Percentiles rank a stretch among this genome's conserved stretches.
phyloP scores from a whole-genome alignment of 768 basidiomycete genomes.

The Boletus rex-veris region DNA sequence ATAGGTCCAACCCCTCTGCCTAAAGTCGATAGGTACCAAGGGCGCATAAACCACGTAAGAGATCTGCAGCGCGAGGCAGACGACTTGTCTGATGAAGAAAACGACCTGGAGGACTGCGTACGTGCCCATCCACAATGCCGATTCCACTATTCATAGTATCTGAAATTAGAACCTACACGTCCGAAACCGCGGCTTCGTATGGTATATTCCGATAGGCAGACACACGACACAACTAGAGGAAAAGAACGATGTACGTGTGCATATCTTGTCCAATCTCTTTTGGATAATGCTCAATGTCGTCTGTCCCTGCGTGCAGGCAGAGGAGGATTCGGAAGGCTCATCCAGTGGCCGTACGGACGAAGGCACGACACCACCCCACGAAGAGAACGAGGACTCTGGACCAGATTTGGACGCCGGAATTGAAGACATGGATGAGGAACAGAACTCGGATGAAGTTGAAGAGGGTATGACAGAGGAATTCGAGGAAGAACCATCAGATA shows the following conservation, averaged over 20 bases:
- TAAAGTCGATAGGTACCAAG: constrained; percentile 45
- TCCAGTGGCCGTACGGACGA: constrained; percentile 32
- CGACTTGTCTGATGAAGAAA: constrained; percentile 81
- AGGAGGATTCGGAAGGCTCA: constrained; percentile 33
- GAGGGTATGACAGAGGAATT: constrained; percentile 52
- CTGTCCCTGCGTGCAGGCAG: constrained; percentile 24
- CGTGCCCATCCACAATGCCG: constrained; percentile 18
- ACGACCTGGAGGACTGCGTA: constrained; percentile 74
- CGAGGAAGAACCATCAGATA: constrained; percentile 42
- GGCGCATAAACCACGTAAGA: constrained; percentile 57
- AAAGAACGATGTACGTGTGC: constrained; percentile 68
- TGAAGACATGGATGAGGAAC: constrained; percentile 43
- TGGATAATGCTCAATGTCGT: not conserved
- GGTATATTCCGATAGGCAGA: constrained; percentile 71
- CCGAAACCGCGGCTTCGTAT: constrained; percentile 62
- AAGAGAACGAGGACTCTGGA: constrained; percentile 40
- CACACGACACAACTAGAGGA: constrained; percentile 74
- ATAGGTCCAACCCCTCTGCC: constrained; percentile 62
- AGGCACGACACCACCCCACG: constrained; percentile 30
- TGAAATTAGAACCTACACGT: constrained; percentile 51
- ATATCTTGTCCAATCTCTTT: not conserved
- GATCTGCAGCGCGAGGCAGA: constrained; percentile 77
- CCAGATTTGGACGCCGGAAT: constrained; percentile 37
- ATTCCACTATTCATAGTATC: not conserved
- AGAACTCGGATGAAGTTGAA: constrained; percentile 38